Conservation (phyloP, 352 stramenopile species). For the Nothophytophthora sp. region DNA sequence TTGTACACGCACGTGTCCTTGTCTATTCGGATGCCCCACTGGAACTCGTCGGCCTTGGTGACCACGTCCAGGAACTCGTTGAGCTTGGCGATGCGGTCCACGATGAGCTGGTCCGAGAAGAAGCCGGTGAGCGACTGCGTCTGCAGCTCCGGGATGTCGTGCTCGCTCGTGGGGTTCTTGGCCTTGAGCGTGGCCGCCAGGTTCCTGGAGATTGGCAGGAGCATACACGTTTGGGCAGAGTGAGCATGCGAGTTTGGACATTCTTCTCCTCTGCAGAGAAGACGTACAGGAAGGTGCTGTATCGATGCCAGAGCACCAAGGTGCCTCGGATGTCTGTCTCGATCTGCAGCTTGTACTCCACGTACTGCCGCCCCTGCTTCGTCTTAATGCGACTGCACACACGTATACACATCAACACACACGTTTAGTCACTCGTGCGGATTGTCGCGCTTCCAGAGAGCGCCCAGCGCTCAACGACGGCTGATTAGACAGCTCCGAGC, state of each 20-base stretch:
- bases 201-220: slow-evolving; percentile 39
- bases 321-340: slow-evolving; percentile 87
- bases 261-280: no score
- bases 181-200: slow-evolving; percentile 78
- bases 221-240: slow-evolving; percentile 16
- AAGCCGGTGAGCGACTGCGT: slow-evolving; percentile 82
- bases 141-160: slow-evolving; percentile 81
- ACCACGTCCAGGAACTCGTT: slow-evolving; percentile 89
- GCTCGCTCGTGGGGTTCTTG: slow-evolving; percentile 74
- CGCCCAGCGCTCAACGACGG: neutral
- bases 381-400: slow-evolving; percentile 75
- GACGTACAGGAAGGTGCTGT: slow-evolving; percentile 87
- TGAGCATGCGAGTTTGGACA: no score
- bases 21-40: slow-evolving; percentile 91
- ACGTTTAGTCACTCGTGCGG: slow-evolving; percentile 4
- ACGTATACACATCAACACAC: slow-evolving; percentile 13
- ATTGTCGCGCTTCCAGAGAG: neutral
- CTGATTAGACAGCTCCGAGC: no score
- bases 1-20: slow-evolving; percentile 91
- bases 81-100: slow-evolving; percentile 83
- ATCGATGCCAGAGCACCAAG: slow-evolving; percentile 87
- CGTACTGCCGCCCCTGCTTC: slow-evolving; percentile 84
- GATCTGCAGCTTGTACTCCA: slow-evolving; percentile 89
- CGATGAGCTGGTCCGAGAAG: slow-evolving; percentile 86
- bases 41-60: slow-evolving; percentile 84